Base-by-base conservation (phyloP, 495 filamentous ascomycete species). In the Venustampulla echinocandica region DNA sequence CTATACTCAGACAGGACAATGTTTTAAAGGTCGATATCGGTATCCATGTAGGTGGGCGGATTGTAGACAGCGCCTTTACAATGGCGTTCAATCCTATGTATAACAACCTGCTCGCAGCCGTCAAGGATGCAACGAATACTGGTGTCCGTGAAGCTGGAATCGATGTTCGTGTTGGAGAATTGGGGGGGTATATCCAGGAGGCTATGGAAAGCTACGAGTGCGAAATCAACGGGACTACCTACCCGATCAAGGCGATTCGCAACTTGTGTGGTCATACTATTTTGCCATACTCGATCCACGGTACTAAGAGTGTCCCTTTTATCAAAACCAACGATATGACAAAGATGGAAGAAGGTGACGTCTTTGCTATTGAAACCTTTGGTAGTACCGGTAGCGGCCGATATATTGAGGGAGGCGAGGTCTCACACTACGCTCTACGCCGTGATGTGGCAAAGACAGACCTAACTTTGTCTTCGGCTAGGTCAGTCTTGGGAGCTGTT, bases 21-120 rank as follows among this genome's bases (percentile, higher is more conserved):
- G 87, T 95, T 17, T 77, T 95, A 80, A 94, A 88, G 60, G 83
- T 95, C 28, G 89, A 95, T 61, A 87, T 95, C 52, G 89, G 89
- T 30, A 85, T 90, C 7, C 89, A 95, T 53, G 73, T 95, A 52
- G 89, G 87, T 61, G 89, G 89, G 9, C 73, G 82, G 30, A 95
- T 95, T 60, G 85, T 95, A 22, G 89, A 95, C 66, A 85, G 80
- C 61, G 89, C 89, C 2, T 95, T 95, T 61, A 95, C 89, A 10
- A 71, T 95, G 70, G 71, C 86, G 13, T 92, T 87, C 53, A 81
- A 95, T 59, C 84, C 79, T 1, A 76, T 77, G 27, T 94, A 93
- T 59, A 87, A 94, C 55, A 83, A 82, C 53, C 71, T 95, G 11
- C 71, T 94, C 15, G 77, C 73, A 30, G 84, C 88, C 21, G 87